phyloP scores from a whole-genome alignment of 352 stramenopile genomes.

The Phytophthora chlamydospora region DNA sequence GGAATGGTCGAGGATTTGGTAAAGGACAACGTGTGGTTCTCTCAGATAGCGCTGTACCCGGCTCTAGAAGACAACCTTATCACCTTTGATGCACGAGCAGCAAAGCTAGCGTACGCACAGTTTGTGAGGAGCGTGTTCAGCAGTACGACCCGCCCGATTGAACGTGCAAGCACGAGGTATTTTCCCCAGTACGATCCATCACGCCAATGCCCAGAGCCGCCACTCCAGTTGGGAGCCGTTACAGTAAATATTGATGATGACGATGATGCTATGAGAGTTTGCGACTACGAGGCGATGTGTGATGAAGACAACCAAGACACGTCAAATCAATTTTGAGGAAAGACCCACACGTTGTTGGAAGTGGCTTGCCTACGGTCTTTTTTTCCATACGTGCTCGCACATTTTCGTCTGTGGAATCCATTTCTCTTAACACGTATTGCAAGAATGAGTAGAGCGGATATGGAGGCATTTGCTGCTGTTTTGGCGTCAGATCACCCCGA shows the following conservation, averaged over 20 bases:
- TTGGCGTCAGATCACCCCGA: neutral
- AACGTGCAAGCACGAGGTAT: no score
- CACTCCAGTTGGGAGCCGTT: no score
- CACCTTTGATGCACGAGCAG: no score
- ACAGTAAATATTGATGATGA: no score
- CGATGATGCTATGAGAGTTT: no score
- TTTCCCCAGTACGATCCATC: no score
- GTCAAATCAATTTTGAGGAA: neutral
- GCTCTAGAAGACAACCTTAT: no score
- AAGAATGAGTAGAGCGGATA: neutral
- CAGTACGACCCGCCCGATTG: no score
- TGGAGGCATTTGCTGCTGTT: neutral
- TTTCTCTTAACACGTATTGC: neutral
- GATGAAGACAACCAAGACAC: neutral
- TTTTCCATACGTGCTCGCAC: neutral
- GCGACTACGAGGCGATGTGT: neutral
- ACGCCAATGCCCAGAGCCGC: no score
- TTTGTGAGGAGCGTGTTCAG: no score
- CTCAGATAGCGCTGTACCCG: neutral
- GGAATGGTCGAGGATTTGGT: neutral
- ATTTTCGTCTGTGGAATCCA: neutral
- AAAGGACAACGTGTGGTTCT: conserved; percentile 1
- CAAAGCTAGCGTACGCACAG: no score
- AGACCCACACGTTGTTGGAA: neutral
- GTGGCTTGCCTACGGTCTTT: conserved; percentile 6